Evolutionary conservation across 805 yeast species (phyloP).

Genomic region (Wickerhamiella brachini): DNA sequence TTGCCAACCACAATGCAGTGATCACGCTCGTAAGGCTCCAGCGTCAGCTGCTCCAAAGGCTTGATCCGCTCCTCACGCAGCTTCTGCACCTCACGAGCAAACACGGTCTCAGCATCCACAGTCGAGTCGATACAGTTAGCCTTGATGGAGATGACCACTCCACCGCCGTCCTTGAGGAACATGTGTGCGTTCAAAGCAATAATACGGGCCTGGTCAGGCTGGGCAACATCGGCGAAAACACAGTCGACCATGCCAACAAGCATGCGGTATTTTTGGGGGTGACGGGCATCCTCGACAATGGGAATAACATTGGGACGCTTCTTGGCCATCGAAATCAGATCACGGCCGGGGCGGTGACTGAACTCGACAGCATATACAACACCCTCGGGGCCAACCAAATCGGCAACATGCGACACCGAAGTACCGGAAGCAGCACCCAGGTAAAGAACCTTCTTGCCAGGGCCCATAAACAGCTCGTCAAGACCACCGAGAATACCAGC

Average conservation of each 20-base stretch:
- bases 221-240: slow-evolving; percentile 99
- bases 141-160: slow-evolving; percentile 96
- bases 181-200: slow-evolving; percentile 96
- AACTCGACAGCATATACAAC: slow-evolving; percentile 97
- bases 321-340: slow-evolving; percentile 97
- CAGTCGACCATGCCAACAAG: slow-evolving; percentile 96
- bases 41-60: slow-evolving; percentile 95
- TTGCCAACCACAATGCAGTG: slow-evolving; percentile 98
- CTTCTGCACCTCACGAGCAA: slow-evolving; percentile 98
- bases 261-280: slow-evolving; percentile 99
- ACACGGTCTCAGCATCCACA: slow-evolving; percentile 97
- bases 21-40: slow-evolving; percentile 99
- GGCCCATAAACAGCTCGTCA: slow-evolving; percentile 92
- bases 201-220: slow-evolving; percentile 99
- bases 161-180: slow-evolving; percentile 97
- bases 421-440: slow-evolving; percentile 99
- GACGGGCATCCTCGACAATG: slow-evolving; percentile 98
- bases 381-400: slow-evolving; percentile 98
- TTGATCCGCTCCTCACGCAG: slow-evolving; percentile 97
- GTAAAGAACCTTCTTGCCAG: slow-evolving; percentile 95
- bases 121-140: slow-evolving; percentile 99
- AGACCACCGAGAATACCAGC: slow-evolving; percentile 99
- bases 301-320: slow-evolving; percentile 99
- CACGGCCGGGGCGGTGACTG: slow-evolving; percentile 99
- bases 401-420: slow-evolving; percentile 95